A percentile compares a stretch with the other conserved stretches of the same genome.
These are phyloP conservation scores for Alnus glutinosa DNA, from an alignment of 306 rosid species.

Conservation along the genomic window DNA sequence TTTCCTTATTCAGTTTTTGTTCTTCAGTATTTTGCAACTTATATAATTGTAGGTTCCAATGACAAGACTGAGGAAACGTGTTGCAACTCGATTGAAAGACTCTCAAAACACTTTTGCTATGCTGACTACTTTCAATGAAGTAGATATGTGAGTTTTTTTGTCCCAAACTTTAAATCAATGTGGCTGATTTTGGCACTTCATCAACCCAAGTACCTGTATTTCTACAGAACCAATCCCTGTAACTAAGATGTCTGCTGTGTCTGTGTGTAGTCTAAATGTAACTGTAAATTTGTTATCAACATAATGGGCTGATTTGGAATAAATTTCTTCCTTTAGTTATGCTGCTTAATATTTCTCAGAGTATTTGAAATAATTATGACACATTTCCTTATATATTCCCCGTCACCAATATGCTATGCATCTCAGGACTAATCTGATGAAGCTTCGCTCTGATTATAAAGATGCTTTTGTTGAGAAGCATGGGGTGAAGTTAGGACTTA, in stretches of 20 bases:
- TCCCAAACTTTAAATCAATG: neutral
- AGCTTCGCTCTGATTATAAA: constrained; percentile 62
- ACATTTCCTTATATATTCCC: neutral
- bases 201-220: neutral
- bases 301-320: neutral
- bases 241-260: neutral
- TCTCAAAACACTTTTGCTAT: constrained; percentile 67
- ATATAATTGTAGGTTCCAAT: constrained; percentile 51
- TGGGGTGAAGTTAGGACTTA: constrained; percentile 61
- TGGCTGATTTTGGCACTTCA: neutral
- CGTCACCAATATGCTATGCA: constrained; percentile 3
- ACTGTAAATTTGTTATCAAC: neutral
- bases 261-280: neutral
- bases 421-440: constrained; percentile 67
- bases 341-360: neutral
- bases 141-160: constrained; percentile 52
- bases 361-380: neutral
- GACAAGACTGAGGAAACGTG: constrained; percentile 70
- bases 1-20: neutral
- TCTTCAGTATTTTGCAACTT: neutral
- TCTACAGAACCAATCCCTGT: constrained; percentile 2
- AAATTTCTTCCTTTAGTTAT: neutral
- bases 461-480: constrained; percentile 62
- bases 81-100: constrained; percentile 67
- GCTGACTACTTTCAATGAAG: constrained; percentile 69